Percentiles rank a stretch among this genome's conserved stretches.
Conservation (phyloP, 148 eudicot species). For the Limonium bicolor region DNA sequence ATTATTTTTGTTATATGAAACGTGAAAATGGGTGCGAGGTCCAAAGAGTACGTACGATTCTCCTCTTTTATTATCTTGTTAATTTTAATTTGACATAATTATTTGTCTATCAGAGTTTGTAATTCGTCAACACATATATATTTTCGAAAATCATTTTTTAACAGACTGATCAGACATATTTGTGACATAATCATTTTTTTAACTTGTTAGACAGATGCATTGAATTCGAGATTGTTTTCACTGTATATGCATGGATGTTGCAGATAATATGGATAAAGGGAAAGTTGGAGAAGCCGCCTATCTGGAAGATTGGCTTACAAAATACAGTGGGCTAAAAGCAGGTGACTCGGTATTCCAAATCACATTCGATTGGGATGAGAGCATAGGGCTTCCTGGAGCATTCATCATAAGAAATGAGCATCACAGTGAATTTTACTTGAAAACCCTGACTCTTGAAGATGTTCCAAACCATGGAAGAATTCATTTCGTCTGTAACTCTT, state of each 20-base stretch:
- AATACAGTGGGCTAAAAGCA: conserved; percentile 18
- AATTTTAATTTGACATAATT: too few species aligned
- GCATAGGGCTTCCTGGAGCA: conserved; percentile 66
- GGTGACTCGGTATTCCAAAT: conserved; percentile 33
- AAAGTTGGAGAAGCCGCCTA: conserved; percentile 17
- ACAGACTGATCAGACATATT: too few species aligned
- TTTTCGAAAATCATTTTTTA: too few species aligned
- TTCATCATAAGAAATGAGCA: conserved; percentile 41
- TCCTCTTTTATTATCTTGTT: too few species aligned
- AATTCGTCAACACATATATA: too few species aligned
- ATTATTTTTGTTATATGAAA: too few species aligned
- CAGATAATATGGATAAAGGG: conserved; percentile 18
- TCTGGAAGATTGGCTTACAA: conserved; percentile 41
- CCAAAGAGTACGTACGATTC: too few species aligned
- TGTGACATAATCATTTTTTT: too few species aligned
- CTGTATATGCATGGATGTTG: too few species aligned
- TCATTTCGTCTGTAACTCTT: conserved; percentile 58
- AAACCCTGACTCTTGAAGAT: conserved; percentile 40
- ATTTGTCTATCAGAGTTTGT: too few species aligned
- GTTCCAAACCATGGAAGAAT: conserved; percentile 45
- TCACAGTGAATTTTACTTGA: conserved; percentile 57
- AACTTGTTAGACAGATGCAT: neutral
- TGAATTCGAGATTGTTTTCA: neutral
- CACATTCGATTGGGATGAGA: conserved; percentile 54
- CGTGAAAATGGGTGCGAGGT: too few species aligned